Evolutionary conservation across 352 stramenopile genomes (phyloP), one percentile per base, ranked within the genome.

Genomic region (Phytophthora litchii): DNA sequence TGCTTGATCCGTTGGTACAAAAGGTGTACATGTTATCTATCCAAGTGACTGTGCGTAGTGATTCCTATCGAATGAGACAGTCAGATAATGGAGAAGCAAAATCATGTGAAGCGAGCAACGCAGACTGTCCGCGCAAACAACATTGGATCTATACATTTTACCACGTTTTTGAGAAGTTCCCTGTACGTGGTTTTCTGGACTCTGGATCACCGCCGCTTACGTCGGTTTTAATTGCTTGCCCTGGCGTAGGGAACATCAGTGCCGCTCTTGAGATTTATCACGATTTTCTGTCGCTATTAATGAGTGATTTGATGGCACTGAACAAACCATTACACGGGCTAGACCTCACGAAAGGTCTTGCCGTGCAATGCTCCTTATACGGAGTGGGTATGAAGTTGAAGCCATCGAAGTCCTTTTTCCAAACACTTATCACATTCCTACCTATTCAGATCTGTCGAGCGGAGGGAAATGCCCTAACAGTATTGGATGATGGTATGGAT

Each of bases 361-460:
- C 45, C 9, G 25, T 59, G n/a, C 21, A 25, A 7, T 19, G 20
- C 13, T 64, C 37, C 1, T 23, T 73, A 10, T 7, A 12, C 17
- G 40, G 50, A 2, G 21, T 58, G 0, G 19, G 14, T 1, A 60
- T 78, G 35, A 1, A 23, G 11, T 19, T 32, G 4, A 71, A 50
- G n/a, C 34, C 65, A 1, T 35, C 79, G 5, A 45, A 37, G 23
- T 40, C 42, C 0, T 65, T 89, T 14, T 59, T 89, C 5, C 66
- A 70, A 11, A 66, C 54, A 8, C 44, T 91, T 0, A 54, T 90
- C 14, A 90, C 81, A 0, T 90, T 91, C 57, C 64, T 92, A 16
- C 83, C 83, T 1, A 48, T 92, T 21, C 80, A 90, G 48, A 89
- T 92, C 31, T 92, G 83, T 43, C 77, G 83, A 11, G 81, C 83